A percentile compares a stretch with the other conserved stretches of the same genome.
Conservation (phyloP, 139 green algal genomes). For the Tetraselmis striata region DNA sequence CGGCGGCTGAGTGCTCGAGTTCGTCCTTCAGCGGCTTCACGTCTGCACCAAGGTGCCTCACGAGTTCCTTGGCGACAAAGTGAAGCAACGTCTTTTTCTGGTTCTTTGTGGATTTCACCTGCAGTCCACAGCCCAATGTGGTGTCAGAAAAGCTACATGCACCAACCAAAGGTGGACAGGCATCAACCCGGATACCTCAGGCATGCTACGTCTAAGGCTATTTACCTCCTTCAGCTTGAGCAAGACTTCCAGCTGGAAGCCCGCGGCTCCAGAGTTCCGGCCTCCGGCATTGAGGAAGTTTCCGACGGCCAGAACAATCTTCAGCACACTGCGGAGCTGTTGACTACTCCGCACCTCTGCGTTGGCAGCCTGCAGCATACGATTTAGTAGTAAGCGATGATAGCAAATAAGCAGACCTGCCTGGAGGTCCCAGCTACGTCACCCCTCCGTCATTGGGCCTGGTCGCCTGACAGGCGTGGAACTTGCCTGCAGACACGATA, state of each 20-base stretch:
- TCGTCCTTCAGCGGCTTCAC: background rate
- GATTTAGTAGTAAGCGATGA: no score
- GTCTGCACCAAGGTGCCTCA: conserved; percentile 1
- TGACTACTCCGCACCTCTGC: conserved; percentile 32
- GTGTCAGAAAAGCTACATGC: no score
- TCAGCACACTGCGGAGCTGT: conserved; percentile 33
- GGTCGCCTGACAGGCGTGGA: no score
- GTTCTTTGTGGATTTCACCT: conserved; percentile 28
- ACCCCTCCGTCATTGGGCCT: background rate
- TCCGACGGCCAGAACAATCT: conserved; percentile 33
- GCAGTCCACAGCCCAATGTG: no score
- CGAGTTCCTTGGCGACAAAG: conserved; percentile 46
- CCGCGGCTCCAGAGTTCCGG: conserved; percentile 22
- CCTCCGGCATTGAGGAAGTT: conserved; percentile 56
- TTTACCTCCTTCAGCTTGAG: conserved; percentile 44
- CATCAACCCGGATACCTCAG: no score
- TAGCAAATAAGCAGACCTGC: no score
- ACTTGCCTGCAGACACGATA: conserved; percentile 9
- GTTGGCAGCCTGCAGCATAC: conserved; percentile 23
- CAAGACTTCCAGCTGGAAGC: conserved; percentile 42
- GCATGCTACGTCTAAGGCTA: background rate
- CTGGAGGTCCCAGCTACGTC: background rate
- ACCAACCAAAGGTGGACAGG: no score
- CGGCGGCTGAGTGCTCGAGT: background rate
- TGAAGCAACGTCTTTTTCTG: conserved; percentile 47